Evolutionary conservation across 2,329 filamentous ascomycete genomes (phyloP), one percentile per base, ranked within the genome.

Genomic region (Cercospora sp.): DNA sequence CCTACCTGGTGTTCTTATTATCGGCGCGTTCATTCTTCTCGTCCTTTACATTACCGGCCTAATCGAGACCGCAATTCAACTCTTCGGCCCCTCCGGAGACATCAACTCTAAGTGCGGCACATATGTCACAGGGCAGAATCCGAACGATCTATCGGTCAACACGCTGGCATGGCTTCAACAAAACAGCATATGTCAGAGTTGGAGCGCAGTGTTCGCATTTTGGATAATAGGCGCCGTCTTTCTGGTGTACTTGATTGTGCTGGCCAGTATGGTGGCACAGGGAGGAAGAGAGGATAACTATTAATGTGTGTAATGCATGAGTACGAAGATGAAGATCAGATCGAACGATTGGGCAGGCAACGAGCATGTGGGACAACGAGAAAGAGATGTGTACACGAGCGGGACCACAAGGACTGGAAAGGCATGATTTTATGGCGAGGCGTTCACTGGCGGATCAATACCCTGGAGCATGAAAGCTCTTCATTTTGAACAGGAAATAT

Each of bases 211-310:
- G 3, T 90, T 90, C 73, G 85, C 87, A 9, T 89, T 89, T 73
- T 88, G 87, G 80, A 84, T 90, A 64, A 81, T 90, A 16, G 87
- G 87, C 45, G 82, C 83, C 0, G 83, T 89, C n/a, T 88, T 90
- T 73, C 83, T 89, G 74, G 76, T 89, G 23, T 90, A 87, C 86
- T 88, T 90, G 86, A 86, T 89, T 76, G 78, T 90, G 59, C 85
- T 90, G 82, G 85, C 73, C 20, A 68, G 69, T 62, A 76, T 73
- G 73, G 76, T 78, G 10, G 76, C 76, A 30, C 70, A 74, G 55
- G 75, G 73, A 42, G 74, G 73, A 16, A 69, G 71, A 62, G 75
- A 74, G n/a, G 75, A 75, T 51, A 64, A 59, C 5, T 64, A 58
- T 30, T 64, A 59, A 64, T 64, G 8, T 48, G 60, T 33, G 31